Conservation (phyloP, 306 rosid genomes). For the peach (Prunus persica) region Prunus_persica_NCBIv2 NC_034012.1:1983501-1984000, state of each 20-base stretch:
- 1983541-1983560: neutral
- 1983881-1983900: too few species aligned
- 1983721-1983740: neutral
- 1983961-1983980: too few species aligned
- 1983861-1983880: neutral
- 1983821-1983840: neutral
- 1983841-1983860: neutral
- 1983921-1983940: neutral
- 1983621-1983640: neutral
- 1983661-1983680: neutral
- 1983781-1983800: neutral
- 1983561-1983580: neutral
- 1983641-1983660: neutral
- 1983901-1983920: too few species aligned
- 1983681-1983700: neutral
- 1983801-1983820: neutral
- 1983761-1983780: neutral
- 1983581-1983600: neutral
- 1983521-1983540: slow-evolving; percentile 14
- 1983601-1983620: neutral
- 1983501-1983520: neutral
- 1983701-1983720: too few species aligned
- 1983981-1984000: too few species aligned
- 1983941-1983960: neutral
- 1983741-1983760: slow-evolving; percentile 6